These are phyloP conservation scores for Blumeriella jaapii DNA, from an alignment of 2,329 filamentous ascomycete genomes.

Conservation along the genomic window DNA sequence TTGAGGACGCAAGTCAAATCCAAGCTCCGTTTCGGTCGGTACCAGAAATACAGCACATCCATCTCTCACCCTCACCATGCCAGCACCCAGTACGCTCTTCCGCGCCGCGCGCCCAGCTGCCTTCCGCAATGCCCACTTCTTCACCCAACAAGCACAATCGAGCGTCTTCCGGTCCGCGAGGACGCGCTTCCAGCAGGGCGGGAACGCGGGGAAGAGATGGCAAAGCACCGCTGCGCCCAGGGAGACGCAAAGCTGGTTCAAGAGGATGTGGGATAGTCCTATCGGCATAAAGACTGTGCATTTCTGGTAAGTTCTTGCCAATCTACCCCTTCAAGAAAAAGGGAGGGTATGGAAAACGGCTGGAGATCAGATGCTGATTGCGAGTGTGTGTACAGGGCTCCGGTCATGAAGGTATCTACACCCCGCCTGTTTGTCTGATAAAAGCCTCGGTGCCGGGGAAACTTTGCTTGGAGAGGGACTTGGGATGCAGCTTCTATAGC, in stretches of 20 bases:
- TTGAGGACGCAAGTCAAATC: too few species aligned
- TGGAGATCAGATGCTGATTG: background rate
- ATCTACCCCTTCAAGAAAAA: too few species aligned
- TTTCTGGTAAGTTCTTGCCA: conserved; percentile 79
- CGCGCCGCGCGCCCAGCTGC: conserved; percentile 42
- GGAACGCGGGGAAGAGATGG: conserved; percentile 44
- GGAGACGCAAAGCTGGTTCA: conserved; percentile 46
- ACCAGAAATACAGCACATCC: too few species aligned
- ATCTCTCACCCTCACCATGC: conserved; percentile 11
- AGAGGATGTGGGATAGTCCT: conserved; percentile 74
- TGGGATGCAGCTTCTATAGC: too few species aligned
- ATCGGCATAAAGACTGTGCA: conserved; percentile 87
- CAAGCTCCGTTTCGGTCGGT: too few species aligned
- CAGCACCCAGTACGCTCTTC: conserved; percentile 31
- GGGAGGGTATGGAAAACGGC: too few species aligned
- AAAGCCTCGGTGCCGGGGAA: too few species aligned
- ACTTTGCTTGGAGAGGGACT: too few species aligned
- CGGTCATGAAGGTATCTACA: conserved; percentile 69
- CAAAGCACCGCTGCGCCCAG: conserved; percentile 48
- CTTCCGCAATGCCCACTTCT: conserved; percentile 36
- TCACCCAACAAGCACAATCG: conserved; percentile 41
- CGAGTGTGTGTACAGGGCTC: conserved; percentile 66
- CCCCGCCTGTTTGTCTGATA: conserved; percentile 3
- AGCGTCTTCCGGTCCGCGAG: conserved; percentile 32
- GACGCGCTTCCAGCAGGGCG: conserved; percentile 10